phyloP scores from a whole-genome alignment of 164 flowering plant species.

The Amborella trichopoda region DNA sequence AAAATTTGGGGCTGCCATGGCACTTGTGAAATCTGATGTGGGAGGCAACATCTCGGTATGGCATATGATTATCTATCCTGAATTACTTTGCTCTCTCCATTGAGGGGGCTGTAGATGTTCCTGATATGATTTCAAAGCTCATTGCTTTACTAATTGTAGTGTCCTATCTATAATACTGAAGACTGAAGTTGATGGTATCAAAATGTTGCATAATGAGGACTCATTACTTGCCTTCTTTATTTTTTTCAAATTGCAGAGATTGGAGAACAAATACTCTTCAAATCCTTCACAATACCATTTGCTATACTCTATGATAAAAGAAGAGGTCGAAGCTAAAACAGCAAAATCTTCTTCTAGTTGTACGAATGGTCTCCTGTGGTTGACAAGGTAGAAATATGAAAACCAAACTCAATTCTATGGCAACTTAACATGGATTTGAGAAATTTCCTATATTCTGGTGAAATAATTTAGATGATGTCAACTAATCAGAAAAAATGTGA shows the following conservation, averaged over 20 bases:
- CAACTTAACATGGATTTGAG: no score
- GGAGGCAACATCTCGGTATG: slow-evolving; percentile 79
- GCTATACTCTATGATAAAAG: slow-evolving; percentile 56
- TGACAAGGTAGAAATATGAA: slow-evolving; percentile 98
- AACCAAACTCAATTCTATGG: no score
- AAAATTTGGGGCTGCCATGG: slow-evolving; percentile 86
- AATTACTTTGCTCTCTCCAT: not conserved
- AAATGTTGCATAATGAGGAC: no score
- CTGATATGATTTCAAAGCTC: not conserved
- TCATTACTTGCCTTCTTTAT: no score
- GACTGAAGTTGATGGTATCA: no score
- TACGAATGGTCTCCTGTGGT: slow-evolving; percentile 94
- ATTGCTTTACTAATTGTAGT: not conserved
- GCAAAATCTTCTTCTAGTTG: slow-evolving; percentile 87
- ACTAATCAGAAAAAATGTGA: no score
- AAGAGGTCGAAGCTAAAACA: slow-evolving; percentile 65
- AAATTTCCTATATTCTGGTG: no score
- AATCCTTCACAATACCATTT: slow-evolving; percentile 45
- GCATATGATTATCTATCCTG: not conserved
- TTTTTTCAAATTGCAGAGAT: slow-evolving; percentile 39
- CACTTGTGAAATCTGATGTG: slow-evolving; percentile 74
- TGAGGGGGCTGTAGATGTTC: not conserved
- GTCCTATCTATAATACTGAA: no score
- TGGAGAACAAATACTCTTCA: slow-evolving; percentile 62
- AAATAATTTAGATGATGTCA: no score